A percentile compares a stretch with the other conserved stretches of the same genome.
These are phyloP conservation scores for Scleroderma citrinum DNA, from an alignment of 768 basidiomycete species.

Conservation along the genomic window DNA sequence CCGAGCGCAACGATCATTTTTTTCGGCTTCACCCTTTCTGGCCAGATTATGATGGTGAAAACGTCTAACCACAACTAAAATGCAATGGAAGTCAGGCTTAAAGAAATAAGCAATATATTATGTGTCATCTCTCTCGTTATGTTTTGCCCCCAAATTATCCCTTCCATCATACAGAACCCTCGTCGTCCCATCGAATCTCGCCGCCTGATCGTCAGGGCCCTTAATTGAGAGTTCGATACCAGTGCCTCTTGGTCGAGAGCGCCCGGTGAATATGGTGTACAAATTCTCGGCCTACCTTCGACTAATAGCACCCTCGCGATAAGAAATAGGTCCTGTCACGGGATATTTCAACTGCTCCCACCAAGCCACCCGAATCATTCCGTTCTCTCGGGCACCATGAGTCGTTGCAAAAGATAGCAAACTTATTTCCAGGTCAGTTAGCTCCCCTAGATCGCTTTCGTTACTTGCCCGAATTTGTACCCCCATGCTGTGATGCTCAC, in stretches of 20 bases:
- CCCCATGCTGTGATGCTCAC: conserved; percentile 22
- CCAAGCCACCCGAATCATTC: not conserved
- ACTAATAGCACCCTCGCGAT: not conserved
- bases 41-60: conserved; percentile 16
- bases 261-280: not conserved
- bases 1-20: conserved; percentile 19
- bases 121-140: conserved; percentile 8
- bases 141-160: conserved; percentile 14
- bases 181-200: conserved; percentile 14
- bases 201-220: conserved; percentile 23
- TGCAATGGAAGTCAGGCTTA: conserved; percentile 26
- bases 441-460: conserved; percentile 6
- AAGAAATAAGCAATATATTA: conserved; percentile 20
- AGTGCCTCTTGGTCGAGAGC: conserved; percentile 16
- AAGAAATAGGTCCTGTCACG: not conserved
- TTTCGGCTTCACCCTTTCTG: conserved; percentile 13
- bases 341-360: not conserved
- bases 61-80: conserved; percentile 25
- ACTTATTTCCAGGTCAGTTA: not conserved
- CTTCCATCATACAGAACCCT: conserved; percentile 16
- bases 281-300: not conserved
- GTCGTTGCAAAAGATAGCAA: not conserved
- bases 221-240: conserved; percentile 24
- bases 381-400: not conserved
- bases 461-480: conserved; percentile 2